Base-by-base conservation (phyloP, 257 asterid genomes). In the Solanum sejunctum region DNA sequence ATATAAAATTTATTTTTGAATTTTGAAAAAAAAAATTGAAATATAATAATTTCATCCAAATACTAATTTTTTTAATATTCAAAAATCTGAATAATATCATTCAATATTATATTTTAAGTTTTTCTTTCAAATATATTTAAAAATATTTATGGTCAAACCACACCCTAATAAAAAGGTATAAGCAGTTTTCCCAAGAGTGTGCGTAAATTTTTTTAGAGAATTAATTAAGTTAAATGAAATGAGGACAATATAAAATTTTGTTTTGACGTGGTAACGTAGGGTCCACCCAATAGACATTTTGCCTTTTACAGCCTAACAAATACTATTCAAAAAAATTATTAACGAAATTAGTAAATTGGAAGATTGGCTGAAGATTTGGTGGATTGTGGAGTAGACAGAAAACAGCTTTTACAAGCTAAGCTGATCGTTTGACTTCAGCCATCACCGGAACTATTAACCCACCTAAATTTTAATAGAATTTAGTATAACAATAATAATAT, bases 351-450 rank as follows among this genome's bases (percentile, higher is more conserved):
- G 78, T 70, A 70, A 20, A 20, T 10, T 2, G 15, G 67, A 2
- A 60, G 67, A 71, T 39, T 39, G 39, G 39, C 6, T 12, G 80
- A 45, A 49, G 21, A 49, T 72, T 43, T 43, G 57, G 56, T 6
- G 28, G 54, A 70, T 72, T 72, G 39, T 17, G 80, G 26, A 80
- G 55, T 12, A 84, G 89, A 89, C 92, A 88, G 82, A 87, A 86
- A 87, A 85, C 87, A 89, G 93, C 95, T 90, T 88, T 91, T 85
- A 84, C 88, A 82, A 89, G 90, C 87, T 84, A 89, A 86, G 88
- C 87, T 77, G 89, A 90, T 89, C 80, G 80, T 86, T 93, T 92
- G 95, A 92, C 93, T 92, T 88, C 32, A 52, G 75, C 72, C 83
- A 45, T 86, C 87, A 56, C 73, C 36, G 85, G 32, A 28, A 28